phyloP scores from a whole-genome alignment of 257 asterid species.

The Solanum etuberosum region DNA sequence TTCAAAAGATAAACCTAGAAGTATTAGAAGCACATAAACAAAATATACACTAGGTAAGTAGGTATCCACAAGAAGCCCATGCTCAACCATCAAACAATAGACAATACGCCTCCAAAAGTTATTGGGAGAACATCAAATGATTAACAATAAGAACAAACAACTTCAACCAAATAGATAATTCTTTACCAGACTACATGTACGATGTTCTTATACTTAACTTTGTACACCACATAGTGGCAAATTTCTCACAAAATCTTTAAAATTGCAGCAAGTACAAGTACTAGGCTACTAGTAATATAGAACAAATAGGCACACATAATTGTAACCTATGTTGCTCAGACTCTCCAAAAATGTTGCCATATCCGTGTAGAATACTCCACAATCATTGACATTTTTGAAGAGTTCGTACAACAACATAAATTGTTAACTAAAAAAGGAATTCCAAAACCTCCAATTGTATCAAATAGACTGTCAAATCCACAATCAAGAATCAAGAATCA shows the following conservation, averaged over 20 bases:
- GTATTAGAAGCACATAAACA: not conserved
- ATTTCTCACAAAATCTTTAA: not conserved
- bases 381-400: too few species aligned
- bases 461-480: not conserved
- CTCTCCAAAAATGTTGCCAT: not conserved
- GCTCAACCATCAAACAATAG: not conserved
- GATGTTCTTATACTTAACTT: not conserved
- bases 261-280: not conserved
- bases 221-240: not conserved
- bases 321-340: not conserved
- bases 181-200: not conserved
- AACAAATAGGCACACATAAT: not conserved
- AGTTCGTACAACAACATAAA: not conserved
- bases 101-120: not conserved
- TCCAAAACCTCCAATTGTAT: not conserved
- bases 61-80: not conserved
- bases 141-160: not conserved
- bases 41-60: not conserved
- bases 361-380: not conserved
- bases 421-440: not conserved
- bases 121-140: not conserved
- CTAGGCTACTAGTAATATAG: not conserved
- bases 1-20: not conserved
- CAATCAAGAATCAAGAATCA: not conserved
- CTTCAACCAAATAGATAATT: not conserved